Evolutionary conservation across 2,329 filamentous ascomycete genomes (phyloP).

Genomic region (Hansfordia pulvinata): DNA sequence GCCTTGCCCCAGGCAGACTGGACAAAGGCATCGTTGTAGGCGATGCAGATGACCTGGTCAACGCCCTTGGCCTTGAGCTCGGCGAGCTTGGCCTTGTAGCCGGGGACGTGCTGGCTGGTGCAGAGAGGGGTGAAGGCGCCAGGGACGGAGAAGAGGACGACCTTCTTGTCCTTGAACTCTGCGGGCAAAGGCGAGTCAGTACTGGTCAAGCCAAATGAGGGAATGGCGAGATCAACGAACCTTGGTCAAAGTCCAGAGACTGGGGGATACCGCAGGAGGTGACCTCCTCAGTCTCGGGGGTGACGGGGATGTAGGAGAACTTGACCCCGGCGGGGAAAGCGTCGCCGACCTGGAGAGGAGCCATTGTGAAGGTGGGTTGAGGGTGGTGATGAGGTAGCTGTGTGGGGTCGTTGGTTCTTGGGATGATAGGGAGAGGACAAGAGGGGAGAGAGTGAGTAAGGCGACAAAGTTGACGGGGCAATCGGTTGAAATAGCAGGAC

Average conservation of each 20-base stretch:
- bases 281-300: conserved; percentile 39
- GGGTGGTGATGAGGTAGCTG: neutral
- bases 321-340: conserved; percentile 48
- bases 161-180: conserved; percentile 44
- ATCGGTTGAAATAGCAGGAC: too few species aligned
- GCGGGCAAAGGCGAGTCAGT: too few species aligned
- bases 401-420: neutral
- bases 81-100: conserved; percentile 60
- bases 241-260: too few species aligned
- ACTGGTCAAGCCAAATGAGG: too few species aligned
- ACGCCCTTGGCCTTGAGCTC: conserved; percentile 69
- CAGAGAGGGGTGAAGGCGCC: conserved; percentile 82
- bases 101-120: conserved; percentile 67
- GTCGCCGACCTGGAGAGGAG: conserved; percentile 51
- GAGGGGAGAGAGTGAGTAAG: neutral
- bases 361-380: neutral
- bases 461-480: too few species aligned
- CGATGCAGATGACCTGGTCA: conserved; percentile 69
- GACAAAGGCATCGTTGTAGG: conserved; percentile 75
- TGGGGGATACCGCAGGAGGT: conserved; percentile 50
- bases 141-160: conserved; percentile 41
- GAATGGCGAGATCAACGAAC: too few species aligned
- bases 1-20: conserved; percentile 89
- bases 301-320: conserved; percentile 59
- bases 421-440: neutral